Conservation (phyloP, 257 asterid species). For the Misopates orontium region DNA sequence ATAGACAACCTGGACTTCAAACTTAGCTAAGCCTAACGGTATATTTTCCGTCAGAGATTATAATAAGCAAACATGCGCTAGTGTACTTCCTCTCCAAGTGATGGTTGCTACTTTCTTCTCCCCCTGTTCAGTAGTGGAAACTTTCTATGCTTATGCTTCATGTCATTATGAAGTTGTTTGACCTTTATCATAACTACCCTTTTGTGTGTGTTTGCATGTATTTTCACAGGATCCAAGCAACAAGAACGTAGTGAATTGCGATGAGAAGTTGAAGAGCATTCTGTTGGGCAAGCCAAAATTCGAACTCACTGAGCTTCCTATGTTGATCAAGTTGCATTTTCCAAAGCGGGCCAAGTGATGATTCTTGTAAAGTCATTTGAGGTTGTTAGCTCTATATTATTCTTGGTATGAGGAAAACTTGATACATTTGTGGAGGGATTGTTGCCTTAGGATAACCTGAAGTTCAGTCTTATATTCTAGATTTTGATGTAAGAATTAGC, state of each 20-base stretch:
- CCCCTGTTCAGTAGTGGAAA: background rate
- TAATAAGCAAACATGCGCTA: background rate
- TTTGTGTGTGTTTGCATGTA: background rate
- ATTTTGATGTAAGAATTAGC: too few relatives aligned
- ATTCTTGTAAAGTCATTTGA: constrained; percentile 17
- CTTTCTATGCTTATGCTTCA: constrained; percentile 2
- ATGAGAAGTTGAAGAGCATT: constrained; percentile 73
- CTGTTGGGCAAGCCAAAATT: constrained; percentile 73
- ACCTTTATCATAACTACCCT: constrained; percentile 5
- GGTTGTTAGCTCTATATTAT: constrained; percentile 3
- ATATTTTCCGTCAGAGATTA: background rate
- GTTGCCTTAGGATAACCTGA: too few relatives aligned
- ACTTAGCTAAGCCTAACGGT: too few relatives aligned
- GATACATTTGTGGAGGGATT: background rate
- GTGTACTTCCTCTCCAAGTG: constrained; percentile 2
- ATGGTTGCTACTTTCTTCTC: background rate
- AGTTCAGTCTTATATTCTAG: too few relatives aligned
- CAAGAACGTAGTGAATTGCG: constrained; percentile 78
- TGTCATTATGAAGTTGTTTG: constrained; percentile 7
- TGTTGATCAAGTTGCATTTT: constrained; percentile 79
- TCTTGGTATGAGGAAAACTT: background rate
- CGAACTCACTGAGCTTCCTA: constrained; percentile 83
- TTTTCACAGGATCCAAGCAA: constrained; percentile 63
- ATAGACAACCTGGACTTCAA: too few relatives aligned
- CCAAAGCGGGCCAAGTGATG: constrained; percentile 71